Evolutionary conservation across 2,329 filamentous ascomycete species (phyloP).

Genomic region (Cladosporium phlei): DNA sequence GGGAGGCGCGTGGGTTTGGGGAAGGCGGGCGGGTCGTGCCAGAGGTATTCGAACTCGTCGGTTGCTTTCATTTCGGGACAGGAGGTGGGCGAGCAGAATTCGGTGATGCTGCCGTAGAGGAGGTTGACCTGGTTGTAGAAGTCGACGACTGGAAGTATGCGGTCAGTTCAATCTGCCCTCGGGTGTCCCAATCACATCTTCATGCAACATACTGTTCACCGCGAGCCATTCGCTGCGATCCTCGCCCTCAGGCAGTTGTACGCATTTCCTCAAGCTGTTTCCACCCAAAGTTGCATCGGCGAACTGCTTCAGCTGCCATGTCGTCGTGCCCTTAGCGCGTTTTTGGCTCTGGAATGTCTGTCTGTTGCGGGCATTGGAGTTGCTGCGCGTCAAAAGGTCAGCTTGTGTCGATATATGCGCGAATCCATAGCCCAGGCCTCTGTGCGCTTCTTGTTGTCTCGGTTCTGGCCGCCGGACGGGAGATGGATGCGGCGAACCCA

Average conservation of each 20-base stretch:
- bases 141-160: slow-evolving; percentile 82
- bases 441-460: slow-evolving; percentile 23
- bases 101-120: slow-evolving; percentile 95
- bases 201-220: slow-evolving; percentile 86
- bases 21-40: slow-evolving; percentile 93
- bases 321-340: slow-evolving; percentile 77
- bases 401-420: slow-evolving; percentile 25
- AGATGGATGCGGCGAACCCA: slow-evolving; percentile 6
- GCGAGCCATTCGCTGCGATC: slow-evolving; percentile 98
- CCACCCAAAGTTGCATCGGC: slow-evolving; percentile 94
- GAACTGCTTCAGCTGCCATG: slow-evolving; percentile 94
- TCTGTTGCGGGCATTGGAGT: slow-evolving; percentile 61
- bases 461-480: slow-evolving; percentile 14
- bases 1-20: slow-evolving; percentile 97
- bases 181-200: no score
- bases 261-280: slow-evolving; percentile 90
- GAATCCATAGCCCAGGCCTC: slow-evolving; percentile 23
- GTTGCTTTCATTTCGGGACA: slow-evolving; percentile 99
- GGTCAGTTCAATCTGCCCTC: no score
- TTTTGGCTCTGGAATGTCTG: slow-evolving; percentile 88
- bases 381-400: slow-evolving; percentile 39
- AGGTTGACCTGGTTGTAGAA: slow-evolving; percentile 99
- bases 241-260: slow-evolving; percentile 94
- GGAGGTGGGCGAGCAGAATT: slow-evolving; percentile 95
- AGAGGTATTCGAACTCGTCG: slow-evolving; percentile 99